Conservation (phyloP, 73 alveolate species). For the Paramecium biaurelia region DNA sequence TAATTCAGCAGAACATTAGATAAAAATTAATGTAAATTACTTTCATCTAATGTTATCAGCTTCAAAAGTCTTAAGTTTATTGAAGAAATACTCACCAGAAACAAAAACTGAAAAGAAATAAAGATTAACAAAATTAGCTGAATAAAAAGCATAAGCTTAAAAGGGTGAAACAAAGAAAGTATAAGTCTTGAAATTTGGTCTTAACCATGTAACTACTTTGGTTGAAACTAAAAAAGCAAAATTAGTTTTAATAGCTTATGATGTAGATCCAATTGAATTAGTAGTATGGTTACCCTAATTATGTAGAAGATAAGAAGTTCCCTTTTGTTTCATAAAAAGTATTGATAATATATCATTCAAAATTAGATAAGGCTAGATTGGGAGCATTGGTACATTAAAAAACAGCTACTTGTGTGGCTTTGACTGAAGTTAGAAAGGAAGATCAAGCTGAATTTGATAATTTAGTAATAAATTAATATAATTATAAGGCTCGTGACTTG, state of each 20-base stretch:
- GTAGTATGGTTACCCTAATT: slow-evolving; percentile 96
- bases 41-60: slow-evolving; percentile 50
- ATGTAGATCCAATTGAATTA: slow-evolving; percentile 98
- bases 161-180: slow-evolving; percentile 91
- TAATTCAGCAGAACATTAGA: slow-evolving; percentile 72
- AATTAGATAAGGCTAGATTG: slow-evolving; percentile 86
- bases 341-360: not conserved
- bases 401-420: slow-evolving; percentile 98
- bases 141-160: slow-evolving; percentile 83
- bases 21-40: slow-evolving; percentile 48
- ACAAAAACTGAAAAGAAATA: slow-evolving; percentile 72
- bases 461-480: not conserved
- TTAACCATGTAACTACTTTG: slow-evolving; percentile 97
- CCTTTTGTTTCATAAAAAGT: slow-evolving; percentile 92
- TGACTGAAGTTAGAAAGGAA: slow-evolving; percentile 96
- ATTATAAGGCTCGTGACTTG: slow-evolving; percentile 6
- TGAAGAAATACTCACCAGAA: slow-evolving; percentile 93
- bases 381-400: slow-evolving; percentile 98
- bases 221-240: slow-evolving; percentile 96
- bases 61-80: slow-evolving; percentile 74
- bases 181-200: slow-evolving; percentile 92
- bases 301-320: slow-evolving; percentile 96
- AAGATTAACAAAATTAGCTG: slow-evolving; percentile 90
- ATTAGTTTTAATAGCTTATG: slow-evolving; percentile 97
- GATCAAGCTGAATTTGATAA: slow-evolving; percentile 83